phyloP scores from a whole-genome alignment of 345 rosid genomes.

The Melastoma malabathricum region DNA sequence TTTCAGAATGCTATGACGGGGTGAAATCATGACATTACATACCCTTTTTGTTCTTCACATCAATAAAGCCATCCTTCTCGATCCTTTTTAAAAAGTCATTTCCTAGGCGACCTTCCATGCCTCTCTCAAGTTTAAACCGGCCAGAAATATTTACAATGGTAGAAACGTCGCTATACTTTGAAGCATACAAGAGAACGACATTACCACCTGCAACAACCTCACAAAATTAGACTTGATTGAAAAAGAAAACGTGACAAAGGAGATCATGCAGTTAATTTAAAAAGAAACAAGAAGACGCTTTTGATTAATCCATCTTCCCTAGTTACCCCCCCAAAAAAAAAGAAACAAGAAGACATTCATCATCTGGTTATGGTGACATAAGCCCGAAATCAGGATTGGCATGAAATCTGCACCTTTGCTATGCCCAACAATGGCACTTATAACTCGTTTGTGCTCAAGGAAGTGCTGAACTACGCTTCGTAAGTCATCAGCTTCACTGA shows the following conservation, averaged over 20 bases:
- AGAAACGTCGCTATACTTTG: constrained; percentile 49
- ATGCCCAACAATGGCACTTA: constrained; percentile 62
- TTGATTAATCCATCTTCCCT: too few species aligned
- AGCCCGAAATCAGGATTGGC: too few species aligned
- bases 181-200: constrained; percentile 73
- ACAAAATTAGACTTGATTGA: too few species aligned
- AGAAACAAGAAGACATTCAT: too few species aligned
- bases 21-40: too few species aligned
- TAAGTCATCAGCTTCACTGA: constrained; percentile 69
- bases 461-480: constrained; percentile 46
- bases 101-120: constrained; percentile 69
- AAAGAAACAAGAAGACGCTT: too few species aligned
- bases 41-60: constrained; percentile 40
- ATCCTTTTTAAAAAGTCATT: constrained; percentile 46
- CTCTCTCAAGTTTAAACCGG: constrained; percentile 53
- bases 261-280: too few species aligned
- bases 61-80: constrained; percentile 48
- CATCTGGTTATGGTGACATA: too few species aligned
- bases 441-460: constrained; percentile 18
- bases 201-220: constrained; percentile 54
- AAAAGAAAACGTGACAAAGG: too few species aligned
- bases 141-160: constrained; percentile 61
- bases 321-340: too few species aligned
- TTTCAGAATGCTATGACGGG: too few species aligned
- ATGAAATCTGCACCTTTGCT: constrained; percentile 49